Base-by-base conservation (phyloP, 2,329 filamentous ascomycete genomes). In the Microdochium paspali region DNA sequence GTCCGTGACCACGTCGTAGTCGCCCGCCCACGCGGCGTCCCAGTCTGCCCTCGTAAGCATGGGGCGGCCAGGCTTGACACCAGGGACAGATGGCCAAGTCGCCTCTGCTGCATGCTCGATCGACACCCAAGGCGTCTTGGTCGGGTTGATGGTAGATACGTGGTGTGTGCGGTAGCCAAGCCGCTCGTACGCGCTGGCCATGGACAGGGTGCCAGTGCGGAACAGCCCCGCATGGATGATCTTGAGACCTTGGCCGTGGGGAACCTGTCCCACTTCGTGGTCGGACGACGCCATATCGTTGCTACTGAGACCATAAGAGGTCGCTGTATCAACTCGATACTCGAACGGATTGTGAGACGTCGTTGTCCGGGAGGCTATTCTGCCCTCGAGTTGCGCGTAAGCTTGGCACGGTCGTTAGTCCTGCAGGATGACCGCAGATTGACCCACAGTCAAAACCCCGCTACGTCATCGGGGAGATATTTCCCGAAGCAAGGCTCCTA, bases 1-100 rank as follows among this genome's bases (percentile, higher is more conserved):
- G 9, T 59, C 56, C 3, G 51, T 54, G 2, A 53, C 48, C 13
- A 47, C 48, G n/a, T 57, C 54, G 44, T 51, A 58, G 10, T 26
- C 21, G 31, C 47, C 47, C 32, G 44, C 15, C 31, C 31, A 52
- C 30, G 49, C 13, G 23, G 24, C 25, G 45, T 52, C 50, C 52
- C 52, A 52, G 35, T 52, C 50, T 4, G 28, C 45, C 15, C 50
- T 46, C 24, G 30, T 47, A 44, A 47, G 48, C n/a, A 18, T 46
- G 2, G 45, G 43, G 12, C 48, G n/a, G 6, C 45, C 13, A 4
- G 24, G n/a, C 4, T 35, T n/a, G 31, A 46, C 48, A n/a, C 47
- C 31, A 6, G 47, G 48, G 2, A 50, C 44, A 9, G n/a, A 28
- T 6, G 50, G 48, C 46, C 45, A 49, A 6, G 44, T 53, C 7